phyloP scores from a whole-genome alignment of 208 protist species.

The Wallacemonas sp. region DNA sequence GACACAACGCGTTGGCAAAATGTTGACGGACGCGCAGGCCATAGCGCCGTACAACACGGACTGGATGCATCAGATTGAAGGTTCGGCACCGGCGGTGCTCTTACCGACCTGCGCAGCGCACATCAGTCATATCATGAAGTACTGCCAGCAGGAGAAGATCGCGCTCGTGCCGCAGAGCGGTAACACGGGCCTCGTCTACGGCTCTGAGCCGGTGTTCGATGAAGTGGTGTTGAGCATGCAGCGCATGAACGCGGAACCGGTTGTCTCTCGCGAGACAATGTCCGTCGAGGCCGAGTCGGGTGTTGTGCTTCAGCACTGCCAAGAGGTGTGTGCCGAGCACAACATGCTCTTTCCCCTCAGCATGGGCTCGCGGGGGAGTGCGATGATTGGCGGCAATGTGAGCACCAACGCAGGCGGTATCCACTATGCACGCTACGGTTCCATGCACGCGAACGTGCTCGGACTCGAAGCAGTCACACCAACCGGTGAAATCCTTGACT shows the following conservation, averaged over 20 bases:
- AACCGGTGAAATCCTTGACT: constrained; percentile 73
- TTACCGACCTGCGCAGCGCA: constrained; percentile 60
- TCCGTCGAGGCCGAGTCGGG: constrained; percentile 84
- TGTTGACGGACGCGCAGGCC: constrained; percentile 41
- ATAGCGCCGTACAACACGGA: constrained; percentile 66
- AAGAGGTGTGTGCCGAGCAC: constrained; percentile 63
- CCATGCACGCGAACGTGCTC: constrained; percentile 94
- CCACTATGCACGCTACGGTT: constrained; percentile 94
- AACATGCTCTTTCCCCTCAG: constrained; percentile 94
- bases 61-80: constrained; percentile 70
- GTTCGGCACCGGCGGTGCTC: constrained; percentile 47
- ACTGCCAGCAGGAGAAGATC: constrained; percentile 91
- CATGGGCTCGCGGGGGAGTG: constrained; percentile 96
- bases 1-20: constrained; percentile 46
- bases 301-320: constrained; percentile 90
- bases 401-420: constrained; percentile 98
- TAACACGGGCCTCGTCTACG: constrained; percentile 97
- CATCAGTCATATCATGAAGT: constrained; percentile 77
- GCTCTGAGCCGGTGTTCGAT: constrained; percentile 82
- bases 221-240: constrained; percentile 92
- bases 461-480: constrained; percentile 93
- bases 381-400: constrained; percentile 96
- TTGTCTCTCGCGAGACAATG: constrained; percentile 68
- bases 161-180: constrained; percentile 96
- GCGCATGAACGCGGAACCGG: constrained; percentile 90